phyloP scores from a whole-genome alignment of 1,284 basidiomycete species.

The Microbotryum intermedium region DNA sequence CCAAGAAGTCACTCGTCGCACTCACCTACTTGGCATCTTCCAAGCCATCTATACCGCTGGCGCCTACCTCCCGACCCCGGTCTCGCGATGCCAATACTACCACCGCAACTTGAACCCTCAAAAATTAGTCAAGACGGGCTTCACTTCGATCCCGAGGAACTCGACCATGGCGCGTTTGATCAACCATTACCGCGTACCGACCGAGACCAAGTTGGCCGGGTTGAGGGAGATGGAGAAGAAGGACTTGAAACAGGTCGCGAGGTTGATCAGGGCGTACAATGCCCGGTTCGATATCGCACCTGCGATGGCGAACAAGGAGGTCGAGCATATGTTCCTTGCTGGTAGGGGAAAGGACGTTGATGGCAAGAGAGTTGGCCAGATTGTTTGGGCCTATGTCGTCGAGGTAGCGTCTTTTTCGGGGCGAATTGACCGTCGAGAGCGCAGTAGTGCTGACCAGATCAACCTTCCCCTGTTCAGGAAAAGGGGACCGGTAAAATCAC shows the following conservation, averaged over 20 bases:
- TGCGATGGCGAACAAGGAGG: slow-evolving; percentile 67
- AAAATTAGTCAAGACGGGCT: slow-evolving; percentile 85
- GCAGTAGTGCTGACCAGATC: not conserved
- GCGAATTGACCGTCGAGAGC: not conserved
- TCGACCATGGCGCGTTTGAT: slow-evolving; percentile 82
- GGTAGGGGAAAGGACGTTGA: slow-evolving; percentile 57
- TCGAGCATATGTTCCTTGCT: slow-evolving; percentile 78
- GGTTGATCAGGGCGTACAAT: slow-evolving; percentile 74
- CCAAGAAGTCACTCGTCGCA: slow-evolving; percentile 93
- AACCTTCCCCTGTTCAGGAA: slow-evolving; percentile 48
- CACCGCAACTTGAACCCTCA: slow-evolving; percentile 87
- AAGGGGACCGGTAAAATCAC: slow-evolving; percentile 73
- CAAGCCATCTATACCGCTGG: slow-evolving; percentile 97
- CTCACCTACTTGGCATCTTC: slow-evolving; percentile 81
- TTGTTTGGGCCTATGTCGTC: slow-evolving; percentile 93
- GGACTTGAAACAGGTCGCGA: slow-evolving; percentile 65
- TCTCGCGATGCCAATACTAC: slow-evolving; percentile 70
- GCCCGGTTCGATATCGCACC: slow-evolving; percentile 77
- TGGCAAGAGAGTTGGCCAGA: slow-evolving; percentile 56
- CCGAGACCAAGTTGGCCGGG: slow-evolving; percentile 49
- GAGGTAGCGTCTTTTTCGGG: slow-evolving; percentile 55
- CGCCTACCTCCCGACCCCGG: slow-evolving; percentile 79
- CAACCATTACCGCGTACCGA: slow-evolving; percentile 58
- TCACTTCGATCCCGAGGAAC: slow-evolving; percentile 74
- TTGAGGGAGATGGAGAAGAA: slow-evolving; percentile 78